Percentiles rank a stretch among this genome's conserved stretches.
These are phyloP conservation scores for Capillidium rhysosporum DNA, from an alignment of 371 early-diverging fungal species.

Conservation along the genomic window DNA sequence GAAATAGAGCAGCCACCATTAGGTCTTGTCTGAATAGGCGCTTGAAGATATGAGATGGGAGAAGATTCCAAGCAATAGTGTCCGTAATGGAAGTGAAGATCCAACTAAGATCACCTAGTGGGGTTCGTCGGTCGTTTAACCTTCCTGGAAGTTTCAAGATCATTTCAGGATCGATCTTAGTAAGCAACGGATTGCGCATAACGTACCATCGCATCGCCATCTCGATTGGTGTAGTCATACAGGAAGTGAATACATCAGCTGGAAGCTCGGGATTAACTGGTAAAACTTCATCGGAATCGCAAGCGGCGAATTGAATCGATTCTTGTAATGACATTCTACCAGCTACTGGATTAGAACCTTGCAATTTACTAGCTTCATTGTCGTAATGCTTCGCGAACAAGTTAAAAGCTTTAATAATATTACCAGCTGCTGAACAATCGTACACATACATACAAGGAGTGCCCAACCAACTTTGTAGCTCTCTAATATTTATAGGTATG, in stretches of 20 bases:
- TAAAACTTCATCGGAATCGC: constrained; percentile 60
- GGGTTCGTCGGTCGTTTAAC: constrained; percentile 76
- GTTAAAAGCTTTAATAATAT: constrained; percentile 73
- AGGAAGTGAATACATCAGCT: constrained; percentile 89
- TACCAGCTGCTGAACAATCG: constrained; percentile 88
- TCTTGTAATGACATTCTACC: not conserved
- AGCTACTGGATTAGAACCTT: constrained; percentile 7
- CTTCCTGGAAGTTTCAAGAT: constrained; percentile 74
- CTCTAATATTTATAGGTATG: constrained; percentile 79
- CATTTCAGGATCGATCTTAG: constrained; percentile 63
- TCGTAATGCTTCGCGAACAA: constrained; percentile 73
- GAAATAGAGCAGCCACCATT: constrained; percentile 84
- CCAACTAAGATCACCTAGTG: constrained; percentile 94
- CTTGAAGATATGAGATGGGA: constrained; percentile 78
- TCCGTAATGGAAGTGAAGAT: constrained; percentile 96
- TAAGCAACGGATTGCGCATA: constrained; percentile 56
- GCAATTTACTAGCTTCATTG: constrained; percentile 25
- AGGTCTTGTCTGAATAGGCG: constrained; percentile 86
- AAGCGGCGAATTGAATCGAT: constrained; percentile 88
- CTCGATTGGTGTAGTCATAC: constrained; percentile 89
- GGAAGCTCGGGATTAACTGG: constrained; percentile 90
- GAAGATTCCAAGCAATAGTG: constrained; percentile 95
- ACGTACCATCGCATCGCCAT: constrained; percentile 87
- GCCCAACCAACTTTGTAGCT: constrained; percentile 86
- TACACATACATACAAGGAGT: constrained; percentile 89